Evolutionary conservation across 1,139 yeast species (phyloP).

Genomic region (Kluyveromyces marxianus): DNA sequence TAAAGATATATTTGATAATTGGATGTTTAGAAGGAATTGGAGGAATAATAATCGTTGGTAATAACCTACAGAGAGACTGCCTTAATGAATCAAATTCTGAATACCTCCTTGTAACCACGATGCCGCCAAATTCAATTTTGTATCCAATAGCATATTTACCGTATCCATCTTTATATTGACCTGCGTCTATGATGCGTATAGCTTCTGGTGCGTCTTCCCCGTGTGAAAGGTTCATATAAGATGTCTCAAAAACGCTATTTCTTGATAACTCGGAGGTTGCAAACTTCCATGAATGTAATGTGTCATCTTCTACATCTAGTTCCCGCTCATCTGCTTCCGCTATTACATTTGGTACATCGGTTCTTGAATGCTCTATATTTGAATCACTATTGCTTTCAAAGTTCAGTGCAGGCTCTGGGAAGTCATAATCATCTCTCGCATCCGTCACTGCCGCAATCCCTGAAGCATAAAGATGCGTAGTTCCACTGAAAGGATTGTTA

Average conservation of each 20-base stretch:
- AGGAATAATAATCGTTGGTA: constrained; percentile 84
- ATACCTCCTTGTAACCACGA: constrained; percentile 72
- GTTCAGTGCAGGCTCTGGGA: not conserved
- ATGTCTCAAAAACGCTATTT: not conserved
- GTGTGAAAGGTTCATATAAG: not conserved
- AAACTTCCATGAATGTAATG: constrained; percentile 1
- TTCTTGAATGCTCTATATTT: not conserved
- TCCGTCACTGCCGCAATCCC: constrained; percentile 30
- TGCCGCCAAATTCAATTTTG: constrained; percentile 54
- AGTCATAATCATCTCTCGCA: constrained; percentile 12
- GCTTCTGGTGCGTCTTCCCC: not conserved
- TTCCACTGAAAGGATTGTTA: constrained; percentile 41
- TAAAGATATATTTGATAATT: constrained; percentile 35
- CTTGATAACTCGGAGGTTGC: not conserved
- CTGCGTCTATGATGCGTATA: constrained; percentile 26
- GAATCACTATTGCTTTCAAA: not conserved
- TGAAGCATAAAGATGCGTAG: constrained; percentile 35
- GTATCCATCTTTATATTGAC: constrained; percentile 32
- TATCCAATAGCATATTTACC: constrained; percentile 74
- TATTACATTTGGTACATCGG: not conserved
- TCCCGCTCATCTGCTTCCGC: not conserved
- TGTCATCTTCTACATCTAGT: not conserved
- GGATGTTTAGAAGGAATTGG: constrained; percentile 94
- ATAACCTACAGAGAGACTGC: constrained; percentile 55
- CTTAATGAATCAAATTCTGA: constrained; percentile 86